Percentiles rank a stretch among this genome's conserved stretches.
These are phyloP conservation scores for Barnettozyma populi DNA, from an alignment of 805 yeast genomes.

Conservation along the genomic window DNA sequence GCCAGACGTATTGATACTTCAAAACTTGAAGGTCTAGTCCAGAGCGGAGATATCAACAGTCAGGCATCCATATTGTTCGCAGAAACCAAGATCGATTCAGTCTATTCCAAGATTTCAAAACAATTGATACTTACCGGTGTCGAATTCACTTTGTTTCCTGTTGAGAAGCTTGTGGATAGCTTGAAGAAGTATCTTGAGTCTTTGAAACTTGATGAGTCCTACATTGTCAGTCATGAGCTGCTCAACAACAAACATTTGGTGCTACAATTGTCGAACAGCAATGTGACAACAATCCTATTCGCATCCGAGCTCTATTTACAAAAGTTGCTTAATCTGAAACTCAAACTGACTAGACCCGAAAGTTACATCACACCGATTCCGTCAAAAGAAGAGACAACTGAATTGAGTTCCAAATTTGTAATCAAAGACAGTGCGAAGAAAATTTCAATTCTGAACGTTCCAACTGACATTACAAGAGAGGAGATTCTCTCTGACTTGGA, in stretches of 20 bases:
- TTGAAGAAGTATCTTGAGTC: constrained; percentile 41
- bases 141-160: constrained; percentile 26
- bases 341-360: constrained; percentile 38
- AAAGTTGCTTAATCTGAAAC: constrained; percentile 26
- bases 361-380: constrained; percentile 36
- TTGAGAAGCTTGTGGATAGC: constrained; percentile 36
- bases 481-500: constrained; percentile 37
- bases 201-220: constrained; percentile 38
- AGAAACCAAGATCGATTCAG: constrained; percentile 26
- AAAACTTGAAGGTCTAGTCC: constrained; percentile 27
- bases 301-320: constrained; percentile 37
- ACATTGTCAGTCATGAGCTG: constrained; percentile 30
- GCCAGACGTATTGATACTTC: constrained; percentile 33
- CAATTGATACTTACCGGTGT: constrained; percentile 26
- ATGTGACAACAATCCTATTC: constrained; percentile 50
- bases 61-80: constrained; percentile 32
- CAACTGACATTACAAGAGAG: constrained; percentile 37
- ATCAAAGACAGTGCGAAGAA: constrained; percentile 40
- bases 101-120: constrained; percentile 24
- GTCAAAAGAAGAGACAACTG: constrained; percentile 22
- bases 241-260: constrained; percentile 35
- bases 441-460: constrained; percentile 41
- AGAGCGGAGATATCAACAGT: constrained; percentile 25
- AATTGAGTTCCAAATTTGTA: neutral
- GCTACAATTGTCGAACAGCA: constrained; percentile 45